A percentile compares a stretch with the other conserved stretches of the same genome.
These are phyloP conservation scores for Nannochloropsis gaditana DNA, from an alignment of 108 stramenopile species.

Conservation along the genomic window DNA sequence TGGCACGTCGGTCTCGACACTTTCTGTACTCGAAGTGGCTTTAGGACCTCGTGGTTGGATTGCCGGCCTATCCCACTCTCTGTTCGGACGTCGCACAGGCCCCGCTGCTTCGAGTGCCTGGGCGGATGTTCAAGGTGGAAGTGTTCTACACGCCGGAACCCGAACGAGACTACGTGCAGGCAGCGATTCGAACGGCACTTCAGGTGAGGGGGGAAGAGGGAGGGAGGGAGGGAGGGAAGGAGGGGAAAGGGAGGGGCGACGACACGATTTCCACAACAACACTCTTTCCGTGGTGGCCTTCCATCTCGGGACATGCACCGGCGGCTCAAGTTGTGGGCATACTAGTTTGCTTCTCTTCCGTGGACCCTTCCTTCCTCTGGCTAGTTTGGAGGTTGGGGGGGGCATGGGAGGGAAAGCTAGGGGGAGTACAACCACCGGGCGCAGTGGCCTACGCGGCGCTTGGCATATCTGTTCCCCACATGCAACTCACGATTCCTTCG, in stretches of 20 bases:
- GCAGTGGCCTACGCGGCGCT: background rate
- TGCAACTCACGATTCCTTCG: background rate
- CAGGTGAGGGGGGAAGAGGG: constrained; percentile 64
- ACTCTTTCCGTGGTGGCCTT: background rate
- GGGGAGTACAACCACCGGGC: background rate
- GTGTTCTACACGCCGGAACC: constrained; percentile 94
- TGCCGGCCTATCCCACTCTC: background rate
- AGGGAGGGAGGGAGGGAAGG: background rate
- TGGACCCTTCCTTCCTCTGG: background rate
- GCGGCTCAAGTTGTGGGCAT: background rate
- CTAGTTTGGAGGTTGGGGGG: background rate
- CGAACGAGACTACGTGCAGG: constrained; percentile 97
- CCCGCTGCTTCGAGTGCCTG: constrained; percentile 75
- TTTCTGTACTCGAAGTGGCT: background rate
- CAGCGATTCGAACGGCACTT: constrained; percentile 85
- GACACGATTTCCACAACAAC: background rate
- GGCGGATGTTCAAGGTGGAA: constrained; percentile 94
- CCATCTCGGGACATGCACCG: background rate
- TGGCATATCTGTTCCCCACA: constrained; percentile 13
- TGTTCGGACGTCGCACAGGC: background rate
- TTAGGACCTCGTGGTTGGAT: background rate
- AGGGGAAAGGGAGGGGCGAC: background rate
- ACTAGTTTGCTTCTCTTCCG: background rate
- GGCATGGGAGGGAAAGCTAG: background rate
- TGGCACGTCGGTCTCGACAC: background rate